These are phyloP conservation scores for Globisporangium echinulatum DNA, from an alignment of 352 stramenopile species.

Conservation along the genomic window DNA sequence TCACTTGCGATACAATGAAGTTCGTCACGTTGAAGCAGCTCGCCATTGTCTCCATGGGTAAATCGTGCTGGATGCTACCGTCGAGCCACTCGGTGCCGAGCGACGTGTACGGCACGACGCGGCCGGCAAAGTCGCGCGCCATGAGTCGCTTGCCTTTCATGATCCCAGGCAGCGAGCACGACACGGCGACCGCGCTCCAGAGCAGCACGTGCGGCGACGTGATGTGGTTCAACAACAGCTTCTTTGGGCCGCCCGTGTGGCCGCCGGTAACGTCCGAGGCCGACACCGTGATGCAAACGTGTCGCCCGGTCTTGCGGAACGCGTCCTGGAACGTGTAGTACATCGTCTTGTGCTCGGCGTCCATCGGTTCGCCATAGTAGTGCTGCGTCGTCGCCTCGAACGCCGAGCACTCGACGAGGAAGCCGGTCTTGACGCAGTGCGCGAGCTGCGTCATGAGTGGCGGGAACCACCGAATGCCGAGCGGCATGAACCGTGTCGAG, in stretches of 20 bases:
- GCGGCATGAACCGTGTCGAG: conserved; percentile 43
- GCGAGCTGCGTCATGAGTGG: conserved; percentile 76
- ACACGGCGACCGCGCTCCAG: conserved; percentile 86
- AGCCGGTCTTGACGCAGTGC: conserved; percentile 84
- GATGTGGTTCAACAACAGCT: conserved; percentile 91
- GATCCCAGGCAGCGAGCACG: conserved; percentile 88
- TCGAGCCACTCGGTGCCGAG: conserved; percentile 92
- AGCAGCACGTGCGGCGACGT: conserved; percentile 90
- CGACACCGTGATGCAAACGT: conserved; percentile 93
- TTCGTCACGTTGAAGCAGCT: conserved; percentile 93
- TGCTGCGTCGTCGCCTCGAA: conserved; percentile 87
- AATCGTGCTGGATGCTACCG: conserved; percentile 86
- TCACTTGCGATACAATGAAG: conserved; percentile 88
- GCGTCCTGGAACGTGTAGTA: conserved; percentile 93
- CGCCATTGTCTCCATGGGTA: conserved; percentile 92
- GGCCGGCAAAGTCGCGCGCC: conserved; percentile 67
- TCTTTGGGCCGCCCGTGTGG: conserved; percentile 49
- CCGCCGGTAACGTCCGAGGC: conserved; percentile 85
- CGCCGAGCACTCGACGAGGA: conserved; percentile 81
- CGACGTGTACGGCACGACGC: conserved; percentile 87
- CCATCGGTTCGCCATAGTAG: conserved; percentile 82
- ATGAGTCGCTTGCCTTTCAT: conserved; percentile 88
- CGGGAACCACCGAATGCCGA: conserved; percentile 73
- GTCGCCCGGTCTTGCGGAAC: conserved; percentile 87
- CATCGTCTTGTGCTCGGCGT: conserved; percentile 36